Evolutionary conservation across 2,329 filamentous ascomycete species (phyloP).

Genomic region (Aureobasidium namibiae): DNA sequence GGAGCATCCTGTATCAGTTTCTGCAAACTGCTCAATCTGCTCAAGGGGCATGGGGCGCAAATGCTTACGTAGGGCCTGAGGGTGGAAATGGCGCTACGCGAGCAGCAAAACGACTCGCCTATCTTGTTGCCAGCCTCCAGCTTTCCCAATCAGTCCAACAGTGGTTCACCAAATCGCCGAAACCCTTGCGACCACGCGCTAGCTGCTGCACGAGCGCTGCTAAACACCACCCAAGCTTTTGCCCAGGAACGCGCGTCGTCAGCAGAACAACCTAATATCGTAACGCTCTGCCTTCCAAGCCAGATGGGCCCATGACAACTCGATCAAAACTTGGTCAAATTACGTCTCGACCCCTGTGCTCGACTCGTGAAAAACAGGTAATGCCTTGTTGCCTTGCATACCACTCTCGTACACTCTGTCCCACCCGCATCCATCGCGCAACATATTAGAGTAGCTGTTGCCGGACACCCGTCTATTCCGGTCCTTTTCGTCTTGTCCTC

Average conservation of each 20-base stretch:
- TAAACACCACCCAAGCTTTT: neutral
- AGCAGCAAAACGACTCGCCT: neutral
- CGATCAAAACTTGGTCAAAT: slow-evolving; percentile 2
- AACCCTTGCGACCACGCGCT: neutral
- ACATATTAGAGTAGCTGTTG: neutral
- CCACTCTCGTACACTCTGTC: neutral
- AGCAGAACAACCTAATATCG: neutral
- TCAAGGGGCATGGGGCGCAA: neutral
- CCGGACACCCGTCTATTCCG: neutral
- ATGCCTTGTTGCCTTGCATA: slow-evolving; percentile 1
- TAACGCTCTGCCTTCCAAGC: neutral
- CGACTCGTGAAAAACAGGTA: neutral
- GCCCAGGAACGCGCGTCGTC: neutral
- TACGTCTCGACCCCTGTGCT: neutral
- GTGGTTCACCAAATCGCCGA: neutral
- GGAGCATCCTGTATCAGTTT: neutral
- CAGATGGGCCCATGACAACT: neutral
- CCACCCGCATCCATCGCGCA: neutral
- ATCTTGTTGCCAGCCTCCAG: neutral
- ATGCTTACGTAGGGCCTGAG: neutral
- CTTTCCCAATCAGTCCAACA: neutral
- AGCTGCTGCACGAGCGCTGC: neutral
- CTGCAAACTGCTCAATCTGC: neutral
- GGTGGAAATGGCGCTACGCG: neutral
- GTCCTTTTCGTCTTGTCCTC: neutral